Evolutionary conservation across 2,329 filamentous ascomycete genomes (phyloP), one percentile per base, ranked within the genome.

Genomic region (Coccinonectria pachysandricola): DNA sequence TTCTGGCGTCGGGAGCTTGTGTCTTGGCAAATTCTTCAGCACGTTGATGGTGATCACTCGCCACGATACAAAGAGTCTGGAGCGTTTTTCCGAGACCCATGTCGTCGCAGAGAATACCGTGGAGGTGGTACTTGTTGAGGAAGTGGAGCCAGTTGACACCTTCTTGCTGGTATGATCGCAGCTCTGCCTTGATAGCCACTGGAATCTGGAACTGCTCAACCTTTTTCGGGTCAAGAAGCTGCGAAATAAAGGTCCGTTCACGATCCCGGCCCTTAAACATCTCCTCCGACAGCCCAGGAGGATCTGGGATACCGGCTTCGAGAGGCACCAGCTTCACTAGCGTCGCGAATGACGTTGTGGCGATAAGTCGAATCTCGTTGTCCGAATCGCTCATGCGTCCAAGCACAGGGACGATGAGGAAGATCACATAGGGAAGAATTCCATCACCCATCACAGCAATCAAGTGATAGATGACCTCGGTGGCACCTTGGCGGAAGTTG

Each of bases 91-190:
- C 91, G 15, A 98, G 79, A 48, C 91, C 91, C 91, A 98, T 98
- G 53, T 98, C 91, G 48, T 98, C 91, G 51, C 91, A 98, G 33
- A 98, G 82, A 54, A 98, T 95, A 24, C 91, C 91, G 45, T 98
- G 92, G 2, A 98, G 73, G 46, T 98, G 88, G 52, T 96, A 98
- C 31, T 87, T 87, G 53, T 98, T 98, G 42, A 98, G 76, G 60
- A 98, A 98, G 30, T 92, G 79, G 26, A 98, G 73, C 91, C 91
- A 98, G 51, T 98, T 98, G 49, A 98, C 88, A 52, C 91, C 91
- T 28, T 98, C 91, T 55, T 98, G 91, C 54, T 98, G 92, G 50
- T 98, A 98, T 0, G 87, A 93, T 37, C 91, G 83, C 26, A 98
- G 71, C 46, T 93, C 85, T 0, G 91, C 92, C 56, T 96, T 96